These are phyloP conservation scores for Alternaria consortialis DNA, from an alignment of 2,329 filamentous ascomycete genomes.

Conservation along the genomic window DNA sequence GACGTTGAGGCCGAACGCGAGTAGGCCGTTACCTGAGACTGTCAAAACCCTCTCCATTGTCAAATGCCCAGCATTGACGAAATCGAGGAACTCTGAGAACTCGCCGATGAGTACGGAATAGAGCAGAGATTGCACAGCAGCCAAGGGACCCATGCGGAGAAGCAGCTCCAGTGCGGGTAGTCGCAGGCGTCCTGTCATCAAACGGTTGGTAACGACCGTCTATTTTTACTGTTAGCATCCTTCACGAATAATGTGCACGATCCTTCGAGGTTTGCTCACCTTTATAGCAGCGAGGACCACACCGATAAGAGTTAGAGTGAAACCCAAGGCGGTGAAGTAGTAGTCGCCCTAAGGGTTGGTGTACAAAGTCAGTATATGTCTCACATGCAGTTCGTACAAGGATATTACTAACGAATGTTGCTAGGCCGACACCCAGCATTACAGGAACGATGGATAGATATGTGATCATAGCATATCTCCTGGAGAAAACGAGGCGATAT, in stretches of 20 bases:
- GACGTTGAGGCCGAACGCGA: constrained; percentile 5
- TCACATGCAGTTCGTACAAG: too few species aligned
- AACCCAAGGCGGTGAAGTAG: constrained; percentile 6
- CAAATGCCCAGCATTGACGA: constrained; percentile 1
- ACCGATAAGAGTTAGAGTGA: constrained; percentile 6
- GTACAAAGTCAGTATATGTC: neutral
- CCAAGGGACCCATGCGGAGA: constrained; percentile 9
- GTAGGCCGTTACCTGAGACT: constrained; percentile 4
- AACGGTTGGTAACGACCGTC: constrained; percentile 9
- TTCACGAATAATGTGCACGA: neutral
- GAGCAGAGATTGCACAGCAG: constrained; percentile 9
- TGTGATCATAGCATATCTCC: constrained; percentile 4
- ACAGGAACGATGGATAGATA: constrained; percentile 8
- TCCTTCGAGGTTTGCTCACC: neutral
- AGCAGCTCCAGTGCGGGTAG: constrained; percentile 8
- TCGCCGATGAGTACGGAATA: constrained; percentile 10
- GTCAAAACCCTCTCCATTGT: neutral
- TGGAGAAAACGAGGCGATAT: constrained; percentile 5
- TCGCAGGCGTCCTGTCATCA: constrained; percentile 10
- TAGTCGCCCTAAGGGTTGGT: constrained; percentile 4
- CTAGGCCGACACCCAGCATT: constrained; percentile 7
- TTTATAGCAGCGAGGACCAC: constrained; percentile 9
- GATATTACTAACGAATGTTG: neutral
- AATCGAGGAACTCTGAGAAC: constrained; percentile 4
- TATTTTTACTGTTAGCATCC: neutral